A percentile compares a stretch with the other conserved stretches of the same genome.
Evolutionary conservation across 176 grass and related monocot species (phyloP).

Genomic region (Hordeum marinum): DNA sequence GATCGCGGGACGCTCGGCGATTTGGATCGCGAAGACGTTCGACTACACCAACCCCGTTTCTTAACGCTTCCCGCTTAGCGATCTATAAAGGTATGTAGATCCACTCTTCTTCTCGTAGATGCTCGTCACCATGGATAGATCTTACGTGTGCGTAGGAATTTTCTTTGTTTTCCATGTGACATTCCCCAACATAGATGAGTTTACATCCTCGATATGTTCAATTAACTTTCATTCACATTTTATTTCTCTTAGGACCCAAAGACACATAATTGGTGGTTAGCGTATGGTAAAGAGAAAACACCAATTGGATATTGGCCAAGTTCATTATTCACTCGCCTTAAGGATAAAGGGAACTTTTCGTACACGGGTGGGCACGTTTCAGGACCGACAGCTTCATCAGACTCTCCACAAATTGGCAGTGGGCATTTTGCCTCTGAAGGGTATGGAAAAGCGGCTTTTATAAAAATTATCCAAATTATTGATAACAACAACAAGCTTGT

Average conservation of each 20-base stretch:
- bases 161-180: too few relatives aligned
- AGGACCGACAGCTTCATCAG: not conserved
- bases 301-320: constrained; percentile 35
- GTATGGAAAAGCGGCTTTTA: constrained; percentile 16
- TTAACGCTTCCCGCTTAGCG: too few relatives aligned
- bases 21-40: too few relatives aligned
- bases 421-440: constrained; percentile 30
- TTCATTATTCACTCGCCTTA: not conserved
- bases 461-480: not conserved
- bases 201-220: not conserved
- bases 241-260: constrained; percentile 16
- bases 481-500: not conserved
- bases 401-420: constrained; percentile 18
- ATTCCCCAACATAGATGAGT: too few relatives aligned
- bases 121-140: too few relatives aligned
- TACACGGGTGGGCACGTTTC: not conserved
- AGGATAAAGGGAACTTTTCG: not conserved
- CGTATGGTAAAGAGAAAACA: not conserved
- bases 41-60: too few relatives aligned
- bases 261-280: constrained; percentile 30
- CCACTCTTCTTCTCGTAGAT: too few relatives aligned
- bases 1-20: too few relatives aligned
- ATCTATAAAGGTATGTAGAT: too few relatives aligned
- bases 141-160: too few relatives aligned
- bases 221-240: not conserved